phyloP scores from a whole-genome alignment of 2,329 filamentous ascomycete species.

The Periconia sp. region DNA sequence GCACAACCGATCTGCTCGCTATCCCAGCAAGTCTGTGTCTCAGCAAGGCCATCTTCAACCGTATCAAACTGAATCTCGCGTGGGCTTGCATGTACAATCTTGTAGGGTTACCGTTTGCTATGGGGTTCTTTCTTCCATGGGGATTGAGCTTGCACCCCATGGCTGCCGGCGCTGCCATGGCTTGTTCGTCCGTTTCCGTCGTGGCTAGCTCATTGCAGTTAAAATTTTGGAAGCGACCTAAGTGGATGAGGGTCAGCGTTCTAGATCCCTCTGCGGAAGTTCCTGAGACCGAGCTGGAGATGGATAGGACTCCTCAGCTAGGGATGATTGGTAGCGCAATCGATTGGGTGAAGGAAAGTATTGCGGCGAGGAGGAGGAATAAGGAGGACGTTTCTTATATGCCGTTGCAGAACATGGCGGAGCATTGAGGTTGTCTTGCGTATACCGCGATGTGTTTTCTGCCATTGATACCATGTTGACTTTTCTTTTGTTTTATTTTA shows the following conservation, averaged over 20 bases:
- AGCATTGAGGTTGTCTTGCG: conserved; percentile 19
- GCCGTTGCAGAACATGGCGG: conserved; percentile 51
- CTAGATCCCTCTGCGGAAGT: conserved; percentile 56
- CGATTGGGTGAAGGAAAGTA: conserved; percentile 38
- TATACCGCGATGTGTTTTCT: conserved; percentile 10
- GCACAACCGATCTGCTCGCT: conserved; percentile 86
- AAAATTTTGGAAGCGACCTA: conserved; percentile 83
- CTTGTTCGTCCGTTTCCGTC: conserved; percentile 85
- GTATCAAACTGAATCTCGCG: conserved; percentile 90
- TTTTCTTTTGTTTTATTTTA: conserved; percentile 1
- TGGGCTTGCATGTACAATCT: conserved; percentile 96
- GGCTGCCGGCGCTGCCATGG: conserved; percentile 95
- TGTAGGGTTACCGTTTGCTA: conserved; percentile 90
- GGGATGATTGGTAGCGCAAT: conserved; percentile 21
- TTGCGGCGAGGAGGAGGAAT: conserved; percentile 43
- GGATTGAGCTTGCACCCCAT: conserved; percentile 89
- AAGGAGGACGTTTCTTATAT: conserved; percentile 53
- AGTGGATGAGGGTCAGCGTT: conserved; percentile 80
- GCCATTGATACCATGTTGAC: background rate
- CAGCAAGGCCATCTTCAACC: conserved; percentile 81
- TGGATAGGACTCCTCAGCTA: conserved; percentile 28
- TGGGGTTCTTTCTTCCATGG: conserved; percentile 93
- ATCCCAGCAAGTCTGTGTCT: conserved; percentile 88
- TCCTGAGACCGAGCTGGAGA: conserved; percentile 33
- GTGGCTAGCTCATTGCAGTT: conserved; percentile 83